Evolutionary conservation across 1,284 basidiomycete species (phyloP), one percentile per base, ranked within the genome.

Genomic region (Ceraceosorus guamensis): DNA sequence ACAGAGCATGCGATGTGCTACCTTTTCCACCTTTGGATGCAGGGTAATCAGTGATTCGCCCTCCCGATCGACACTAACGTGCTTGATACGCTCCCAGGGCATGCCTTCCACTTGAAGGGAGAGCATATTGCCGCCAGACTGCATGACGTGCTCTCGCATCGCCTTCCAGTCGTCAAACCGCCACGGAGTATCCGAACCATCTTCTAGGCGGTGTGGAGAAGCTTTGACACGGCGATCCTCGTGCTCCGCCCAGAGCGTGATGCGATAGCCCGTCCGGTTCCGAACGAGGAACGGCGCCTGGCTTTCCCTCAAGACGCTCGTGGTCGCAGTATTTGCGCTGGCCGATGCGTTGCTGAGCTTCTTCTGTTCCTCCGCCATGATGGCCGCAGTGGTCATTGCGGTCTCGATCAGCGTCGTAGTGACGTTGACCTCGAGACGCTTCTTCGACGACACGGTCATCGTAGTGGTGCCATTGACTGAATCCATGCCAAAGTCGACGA

Each of bases 141-240:
- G 70, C 48, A 61, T 61, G 48, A 65, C 59, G 49, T 71, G 53
- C 47, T 99, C 95, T 74, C 95, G 85, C 79, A 90, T 87, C 6
- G 86, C 86, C 77, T 87, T 88, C 87, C 91, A 93, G 70, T 98
- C 93, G 73, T 97, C 91, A 70, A 99, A 98, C 56, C 91, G 82
- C 95, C 95, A 99, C 51, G 97, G 93, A 13, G 89, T 80, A 2
- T 83, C 85, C 63, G 87, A 82, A 46, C 87, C 87, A 63, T 92
- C 84, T 11, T 79, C 79, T 3, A 83, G 68, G 24, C 77, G 67
- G 55, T 79, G 79, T 18, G 77, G 48, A 2, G 57, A 45, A 0
- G 53, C 46, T 51, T 69, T 68, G 54, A 45, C 55, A 48, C 75
- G 33, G 82, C 77, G 55, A 88, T 80, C 73, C 83, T 84, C 46